A percentile compares a stretch with the other conserved stretches of the same genome.
Evolutionary conservation across 148 eudicot species (phyloP).

Genomic region (Euryodendron excelsum): DNA sequence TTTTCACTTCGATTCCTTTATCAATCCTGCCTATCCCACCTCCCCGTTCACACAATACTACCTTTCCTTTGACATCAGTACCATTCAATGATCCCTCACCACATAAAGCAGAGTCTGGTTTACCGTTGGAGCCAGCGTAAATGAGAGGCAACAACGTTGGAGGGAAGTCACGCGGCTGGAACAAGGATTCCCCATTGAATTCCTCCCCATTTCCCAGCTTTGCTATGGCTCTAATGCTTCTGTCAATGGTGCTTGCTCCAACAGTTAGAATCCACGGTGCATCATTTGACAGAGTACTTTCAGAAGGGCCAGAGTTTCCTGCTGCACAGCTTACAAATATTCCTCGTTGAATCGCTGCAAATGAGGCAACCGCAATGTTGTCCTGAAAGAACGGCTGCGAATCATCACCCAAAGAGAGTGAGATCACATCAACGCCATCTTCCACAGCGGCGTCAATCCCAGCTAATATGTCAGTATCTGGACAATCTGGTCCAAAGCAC

Average conservation of each 20-base stretch:
- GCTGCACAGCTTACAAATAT: constrained; percentile 45
- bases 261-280: constrained; percentile 51
- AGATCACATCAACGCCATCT: constrained; percentile 47
- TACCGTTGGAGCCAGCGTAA: constrained; percentile 2
- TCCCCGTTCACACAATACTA: constrained; percentile 9
- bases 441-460: constrained; percentile 37
- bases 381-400: constrained; percentile 12
- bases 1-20: constrained; percentile 16
- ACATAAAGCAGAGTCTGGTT: neutral
- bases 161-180: constrained; percentile 14
- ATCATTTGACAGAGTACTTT: neutral
- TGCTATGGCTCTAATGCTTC: constrained; percentile 25
- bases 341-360: constrained; percentile 36
- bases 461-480: constrained; percentile 26
- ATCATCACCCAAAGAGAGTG: constrained; percentile 36
- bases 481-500: constrained; percentile 21
- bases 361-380: constrained; percentile 29
- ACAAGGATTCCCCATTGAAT: constrained; percentile 25
- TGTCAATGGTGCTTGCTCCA: constrained; percentile 44
- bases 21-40: neutral
- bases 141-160: constrained; percentile 9
- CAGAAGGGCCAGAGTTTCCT: constrained; percentile 35
- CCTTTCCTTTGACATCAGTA: constrained; percentile 8
- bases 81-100: constrained; percentile 1
- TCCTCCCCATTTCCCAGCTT: constrained; percentile 15